phyloP scores from a whole-genome alignment of 345 rosid species.

The Murraya koenigii region DNA sequence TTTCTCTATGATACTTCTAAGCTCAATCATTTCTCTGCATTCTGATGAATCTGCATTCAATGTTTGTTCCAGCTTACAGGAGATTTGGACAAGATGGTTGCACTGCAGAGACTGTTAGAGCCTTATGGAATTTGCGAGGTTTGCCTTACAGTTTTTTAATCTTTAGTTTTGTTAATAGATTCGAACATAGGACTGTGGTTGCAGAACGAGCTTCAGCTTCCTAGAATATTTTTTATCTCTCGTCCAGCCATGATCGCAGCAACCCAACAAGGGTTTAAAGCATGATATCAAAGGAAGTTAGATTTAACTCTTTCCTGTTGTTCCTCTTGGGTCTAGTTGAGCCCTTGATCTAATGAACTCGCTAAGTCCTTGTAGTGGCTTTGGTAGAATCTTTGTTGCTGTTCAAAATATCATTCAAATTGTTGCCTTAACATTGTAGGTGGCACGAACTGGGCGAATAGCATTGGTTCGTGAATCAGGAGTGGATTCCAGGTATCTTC shows the following conservation, averaged over 20 bases:
- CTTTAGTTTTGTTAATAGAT: background rate
- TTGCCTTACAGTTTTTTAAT: conserved; percentile 19
- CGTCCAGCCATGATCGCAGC: too few species aligned
- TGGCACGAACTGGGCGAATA: conserved; percentile 91
- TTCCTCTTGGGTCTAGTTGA: background rate
- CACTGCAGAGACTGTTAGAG: conserved; percentile 84
- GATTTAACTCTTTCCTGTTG: background rate
- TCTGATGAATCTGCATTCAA: conserved; percentile 17
- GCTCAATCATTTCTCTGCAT: background rate
- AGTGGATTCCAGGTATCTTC: conserved; percentile 80
- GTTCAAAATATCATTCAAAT: background rate
- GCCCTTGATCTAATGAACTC: background rate
- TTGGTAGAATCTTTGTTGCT: too few species aligned
- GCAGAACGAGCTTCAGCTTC: background rate
- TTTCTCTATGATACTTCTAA: background rate
- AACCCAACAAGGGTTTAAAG: background rate
- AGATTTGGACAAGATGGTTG: conserved; percentile 94
- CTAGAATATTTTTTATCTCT: background rate
- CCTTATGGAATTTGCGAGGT: conserved; percentile 98
- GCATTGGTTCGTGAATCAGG: conserved; percentile 88
- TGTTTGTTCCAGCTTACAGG: conserved; percentile 67
- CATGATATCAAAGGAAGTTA: background rate
- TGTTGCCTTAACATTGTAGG: conserved; percentile 32
- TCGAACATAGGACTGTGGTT: background rate
- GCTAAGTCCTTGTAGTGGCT: too few species aligned